Evolutionary conservation across 495 filamentous ascomycete genomes (phyloP).

Genomic region (Podospora pseudocomata): DNA sequence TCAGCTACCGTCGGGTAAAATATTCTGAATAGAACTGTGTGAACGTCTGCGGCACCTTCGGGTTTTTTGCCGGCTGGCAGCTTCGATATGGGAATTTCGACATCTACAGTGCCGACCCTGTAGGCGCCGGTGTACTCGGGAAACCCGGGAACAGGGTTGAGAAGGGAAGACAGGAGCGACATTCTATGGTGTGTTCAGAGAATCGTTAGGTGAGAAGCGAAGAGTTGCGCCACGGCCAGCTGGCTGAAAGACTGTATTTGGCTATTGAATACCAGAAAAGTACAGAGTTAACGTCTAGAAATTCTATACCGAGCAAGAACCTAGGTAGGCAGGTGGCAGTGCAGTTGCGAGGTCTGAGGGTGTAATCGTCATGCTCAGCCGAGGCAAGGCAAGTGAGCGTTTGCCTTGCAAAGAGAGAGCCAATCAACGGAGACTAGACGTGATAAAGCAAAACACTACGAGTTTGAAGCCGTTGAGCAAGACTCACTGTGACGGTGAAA

Average conservation of each 20-base stretch:
- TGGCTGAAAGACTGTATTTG: neutral
- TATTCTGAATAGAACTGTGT: slow-evolving; percentile 68
- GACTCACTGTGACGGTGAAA: neutral
- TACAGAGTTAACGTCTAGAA: neutral
- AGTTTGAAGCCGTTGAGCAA: neutral
- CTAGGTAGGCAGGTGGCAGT: neutral
- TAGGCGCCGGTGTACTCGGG: slow-evolving; percentile 68
- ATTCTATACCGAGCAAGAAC: neutral
- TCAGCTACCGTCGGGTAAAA: slow-evolving; percentile 65
- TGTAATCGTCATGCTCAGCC: neutral
- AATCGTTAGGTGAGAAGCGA: neutral
- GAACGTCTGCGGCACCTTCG: slow-evolving; percentile 45
- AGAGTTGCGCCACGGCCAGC: neutral
- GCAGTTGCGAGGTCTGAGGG: too few species aligned
- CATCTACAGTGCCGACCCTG: slow-evolving; percentile 67
- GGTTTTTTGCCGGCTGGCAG: slow-evolving; percentile 52
- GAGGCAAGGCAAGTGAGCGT: neutral
- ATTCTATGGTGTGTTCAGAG: neutral
- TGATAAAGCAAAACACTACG: neutral
- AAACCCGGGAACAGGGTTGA: slow-evolving; percentile 55
- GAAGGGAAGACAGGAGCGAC: slow-evolving; percentile 22
- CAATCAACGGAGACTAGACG: neutral
- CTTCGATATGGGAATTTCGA: slow-evolving; percentile 65
- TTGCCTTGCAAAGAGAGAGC: neutral
- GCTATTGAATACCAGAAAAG: neutral